Evolutionary conservation across 2,329 filamentous ascomycete species (phyloP).

Genomic region (Plenodomus biglobosus): DNA sequence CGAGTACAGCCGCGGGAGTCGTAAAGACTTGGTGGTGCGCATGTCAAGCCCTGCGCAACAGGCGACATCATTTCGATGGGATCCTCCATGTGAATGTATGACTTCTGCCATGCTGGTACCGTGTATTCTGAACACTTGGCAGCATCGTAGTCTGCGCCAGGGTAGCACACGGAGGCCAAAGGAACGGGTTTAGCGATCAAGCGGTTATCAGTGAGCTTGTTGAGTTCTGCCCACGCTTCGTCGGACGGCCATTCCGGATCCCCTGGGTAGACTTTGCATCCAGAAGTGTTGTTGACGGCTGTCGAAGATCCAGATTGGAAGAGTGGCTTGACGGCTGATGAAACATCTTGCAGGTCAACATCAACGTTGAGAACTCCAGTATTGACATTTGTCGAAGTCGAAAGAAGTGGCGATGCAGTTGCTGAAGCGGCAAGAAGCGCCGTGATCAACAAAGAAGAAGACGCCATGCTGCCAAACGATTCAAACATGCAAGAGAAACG

Average conservation of each 20-base stretch:
- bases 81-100: conserved; percentile 38
- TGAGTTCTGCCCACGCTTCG: conserved; percentile 51
- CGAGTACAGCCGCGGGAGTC: conserved; percentile 40
- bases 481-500: background rate
- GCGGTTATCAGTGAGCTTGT: conserved; percentile 39
- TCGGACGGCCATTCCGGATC: conserved; percentile 53
- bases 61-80: conserved; percentile 44
- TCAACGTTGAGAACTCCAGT: conserved; percentile 15
- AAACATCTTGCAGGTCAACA: conserved; percentile 23
- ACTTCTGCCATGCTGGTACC: conserved; percentile 32
- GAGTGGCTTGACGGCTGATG: conserved; percentile 20
- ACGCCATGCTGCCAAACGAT: conserved; percentile 16
- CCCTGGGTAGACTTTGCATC: conserved; percentile 55
- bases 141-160: conserved; percentile 29
- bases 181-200: conserved; percentile 32
- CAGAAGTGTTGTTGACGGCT: conserved; percentile 15
- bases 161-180: conserved; percentile 39
- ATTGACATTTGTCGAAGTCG: conserved; percentile 3
- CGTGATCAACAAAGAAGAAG: conserved; percentile 23
- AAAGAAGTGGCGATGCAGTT: conserved; percentile 23
- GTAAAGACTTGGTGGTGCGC: conserved; percentile 38
- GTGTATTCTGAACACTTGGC: conserved; percentile 35
- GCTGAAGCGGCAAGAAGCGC: conserved; percentile 25
- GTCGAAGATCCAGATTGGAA: conserved; percentile 19
- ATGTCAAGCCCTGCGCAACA: conserved; percentile 43